Evolutionary conservation across 495 filamentous ascomycete genomes (phyloP), one percentile per base, ranked within the genome.

Genomic region (Immersiella caudata): DNA sequence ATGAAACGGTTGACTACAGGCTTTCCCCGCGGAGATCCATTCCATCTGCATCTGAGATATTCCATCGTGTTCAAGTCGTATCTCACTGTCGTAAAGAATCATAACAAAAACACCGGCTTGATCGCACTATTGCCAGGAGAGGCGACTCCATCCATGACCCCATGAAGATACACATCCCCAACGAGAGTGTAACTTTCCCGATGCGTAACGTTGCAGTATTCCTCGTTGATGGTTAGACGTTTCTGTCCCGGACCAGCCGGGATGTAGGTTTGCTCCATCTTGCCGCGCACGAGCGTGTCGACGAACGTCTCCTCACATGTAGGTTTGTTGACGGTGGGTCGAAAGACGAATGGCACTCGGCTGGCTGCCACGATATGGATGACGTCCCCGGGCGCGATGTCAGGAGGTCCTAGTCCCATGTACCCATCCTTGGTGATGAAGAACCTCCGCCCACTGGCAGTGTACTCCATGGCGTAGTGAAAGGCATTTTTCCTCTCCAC

Each of bases 161-260:
- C 73, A 62, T 77, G 72, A 22, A 77, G 61, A 65, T 77, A 76
- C 6, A 61, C 71, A 52, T 75, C 73, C 6, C 74, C 74, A 49
- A 76, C 66, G 24, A 76, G n/a, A 6, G 46, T 20, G 61, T 67
- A 75, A 20, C 54, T 24, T 6, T 60, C 33, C 55, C 2, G 6
- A 33, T 67, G 64, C 14, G 25, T 0, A 16, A 29, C 25, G 21
- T 55, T 67, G 64, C 64, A 67, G 16, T 14, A 46, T 12, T 46
- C 40, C 40, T 46, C 40, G 40, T 12, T 18, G 40, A 46, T 18
- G 11, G 46, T 65, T 11, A 33, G 50, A 24, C 35, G 49, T 21
- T 65, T 58, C 35, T 50, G 24, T 22, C 60, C 18, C 20, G 33
- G 8, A 18, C 55, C 64, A 29, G 57, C 40, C 55, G 40, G 16